Conservation (phyloP, 192 early-diverging fungal genomes). For the Entophlyctis luteolus region DNA sequence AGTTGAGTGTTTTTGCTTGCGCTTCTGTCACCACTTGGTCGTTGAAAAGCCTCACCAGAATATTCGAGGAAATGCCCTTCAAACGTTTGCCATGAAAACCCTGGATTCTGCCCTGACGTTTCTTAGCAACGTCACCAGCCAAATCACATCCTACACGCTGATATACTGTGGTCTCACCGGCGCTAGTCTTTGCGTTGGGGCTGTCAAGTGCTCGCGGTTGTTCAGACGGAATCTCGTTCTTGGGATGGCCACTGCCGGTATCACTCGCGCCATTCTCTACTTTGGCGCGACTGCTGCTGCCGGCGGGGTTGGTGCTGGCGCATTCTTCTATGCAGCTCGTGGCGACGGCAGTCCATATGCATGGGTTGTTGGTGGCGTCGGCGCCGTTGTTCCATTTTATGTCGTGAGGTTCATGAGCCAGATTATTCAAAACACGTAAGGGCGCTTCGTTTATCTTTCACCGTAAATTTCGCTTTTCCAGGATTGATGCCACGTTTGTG, state of each 20-base stretch:
- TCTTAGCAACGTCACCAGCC: constrained; percentile 13
- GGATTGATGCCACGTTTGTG: constrained; percentile 73
- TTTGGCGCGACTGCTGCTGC: constrained; percentile 58
- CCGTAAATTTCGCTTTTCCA: constrained; percentile 22
- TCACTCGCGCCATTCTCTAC: constrained; percentile 54
- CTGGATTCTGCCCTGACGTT: constrained; percentile 21
- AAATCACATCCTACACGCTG: constrained; percentile 59
- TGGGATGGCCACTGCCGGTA: constrained; percentile 54
- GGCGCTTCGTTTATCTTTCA: neutral
- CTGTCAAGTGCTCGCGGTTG: constrained; percentile 58
- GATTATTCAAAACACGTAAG: constrained; percentile 74
- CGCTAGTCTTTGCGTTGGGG: constrained; percentile 55
- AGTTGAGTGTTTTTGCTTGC: neutral
- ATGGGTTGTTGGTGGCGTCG: constrained; percentile 56
- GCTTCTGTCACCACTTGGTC: too few species aligned
- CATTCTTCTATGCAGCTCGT: constrained; percentile 47
- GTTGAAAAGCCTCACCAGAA: too few species aligned
- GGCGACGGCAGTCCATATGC: constrained; percentile 51
- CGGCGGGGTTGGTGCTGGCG: constrained; percentile 51
- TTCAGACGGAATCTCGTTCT: constrained; percentile 72
- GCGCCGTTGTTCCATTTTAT: constrained; percentile 59
- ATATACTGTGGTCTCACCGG: constrained; percentile 69
- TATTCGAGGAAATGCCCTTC: constrained; percentile 13
- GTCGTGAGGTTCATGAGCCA: constrained; percentile 63
- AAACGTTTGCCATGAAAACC: too few species aligned